Base-by-base conservation (phyloP, 2,329 filamentous ascomycete species). In the Bipolaris victoriae region DNA sequence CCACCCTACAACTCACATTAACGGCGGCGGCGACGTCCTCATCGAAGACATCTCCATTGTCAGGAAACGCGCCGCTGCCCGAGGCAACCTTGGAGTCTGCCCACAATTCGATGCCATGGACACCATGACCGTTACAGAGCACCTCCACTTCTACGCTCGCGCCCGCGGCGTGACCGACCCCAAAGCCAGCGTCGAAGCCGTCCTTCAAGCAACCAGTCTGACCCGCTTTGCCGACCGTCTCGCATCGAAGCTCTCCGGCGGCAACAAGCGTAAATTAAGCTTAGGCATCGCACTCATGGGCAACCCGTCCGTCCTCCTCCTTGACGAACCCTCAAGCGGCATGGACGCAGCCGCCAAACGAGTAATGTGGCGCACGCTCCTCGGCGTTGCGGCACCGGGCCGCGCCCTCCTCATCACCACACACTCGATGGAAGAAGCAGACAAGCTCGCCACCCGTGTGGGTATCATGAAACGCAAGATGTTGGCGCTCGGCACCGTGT, bases 371-470 rank as follows among this genome's bases (percentile, higher is more conserved):
- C 86, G 86, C 55, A 96, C 92, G 0, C 82, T 97, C 0, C 85
- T 86, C 3, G 84, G 87, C 1, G 88, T 93, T 3, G 88, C 89
- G 0, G 84, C 70, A 7, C 72, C 87, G 0, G 92, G 92, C 0
- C 85, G 93, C n/a, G 90, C 89, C 0, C 86, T 97, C 15, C 82
- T 98, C 1, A 83, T 98, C 16, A 97, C 94, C 0, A 97, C 94
- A 0, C 94, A 98, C 75, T 91, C 87, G 47, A 97, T 97, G 92
- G 93, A 97, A 74, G 94, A 97, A 77, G 94, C 93, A 0, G 92
- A 96, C 69, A 92, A 92, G 0, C 82, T 98, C 2, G 93, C 93
- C 0, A 87, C 87, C 29, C 84, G 92, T 1, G 92, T 90, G 0
- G 94, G 92, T 11, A 97, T 98, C 64, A 87, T 98, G 78, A 91